Base-by-base conservation (phyloP, 129 eudicot genomes). In the Centaurea solstitialis region DNA sequence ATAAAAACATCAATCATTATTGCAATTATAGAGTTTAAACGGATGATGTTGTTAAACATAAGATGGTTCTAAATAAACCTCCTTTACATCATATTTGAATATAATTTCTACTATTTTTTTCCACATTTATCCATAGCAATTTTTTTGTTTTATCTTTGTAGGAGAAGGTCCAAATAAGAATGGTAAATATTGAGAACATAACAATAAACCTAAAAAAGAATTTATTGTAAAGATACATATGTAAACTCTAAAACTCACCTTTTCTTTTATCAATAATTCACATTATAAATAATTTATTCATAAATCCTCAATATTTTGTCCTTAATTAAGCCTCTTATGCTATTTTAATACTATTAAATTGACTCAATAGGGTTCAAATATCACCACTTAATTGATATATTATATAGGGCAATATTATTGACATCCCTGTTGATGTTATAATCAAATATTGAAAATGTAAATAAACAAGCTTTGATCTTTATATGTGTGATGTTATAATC, bases 1-100 rank as follows among this genome's bases (percentile, higher is more conserved):
- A 77, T 83, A 73, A 76, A 71, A 77, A 83, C 62, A 20, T 77
- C 69, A 83, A 62, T 75, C 15, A 20, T 9, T 5, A 53, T 9
- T 50, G 22, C 38, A 50, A 79, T 83, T 17, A 24, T 15, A 22
- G 6, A 70, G 7, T 9, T 82, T 8, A n/a, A 57, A 57, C 8
- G 18, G n/a, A 21, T 57, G 2, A 0, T 2, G 22, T 8, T 8
- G 1, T 57, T 5, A 57, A n/a, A 57, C 9, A 57, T 17, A 57
- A 57, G 23, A 57, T 57, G 23, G 65, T 57, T 57, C 22, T 53
- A 53, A 53, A 53, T 50, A 50, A 50, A 50, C 57, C 61, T 47
- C 20, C 61, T 12, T n/a, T 47, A 47, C 6, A 15, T 47, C 18
- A 0, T 15, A 47, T 47, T 47, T 47, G 6, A 47, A 47, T 47